Evolutionary conservation across 495 filamentous ascomycete genomes (phyloP), one percentile per base, ranked within the genome.

Genomic region (Aspergillus haitiensis): DNA sequence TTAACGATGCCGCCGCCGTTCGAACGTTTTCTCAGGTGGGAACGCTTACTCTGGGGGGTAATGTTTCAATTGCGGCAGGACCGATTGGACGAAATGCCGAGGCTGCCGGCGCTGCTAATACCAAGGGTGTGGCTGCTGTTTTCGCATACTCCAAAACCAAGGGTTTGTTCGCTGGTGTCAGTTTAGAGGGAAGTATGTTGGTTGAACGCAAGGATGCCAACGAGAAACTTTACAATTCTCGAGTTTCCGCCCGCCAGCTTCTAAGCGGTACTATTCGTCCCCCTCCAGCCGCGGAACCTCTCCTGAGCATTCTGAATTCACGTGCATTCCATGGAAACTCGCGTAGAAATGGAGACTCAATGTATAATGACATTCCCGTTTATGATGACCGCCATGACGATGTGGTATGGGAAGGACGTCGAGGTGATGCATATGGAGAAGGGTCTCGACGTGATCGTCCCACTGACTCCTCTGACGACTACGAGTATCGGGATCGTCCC

Each of bases 91-190:
- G 95, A 56, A 98, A 97, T 75, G 94, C 94, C 11, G 94, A 98
- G 73, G 94, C 94, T 27, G 93, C 93, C 18, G 94, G 95, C 62
- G 95, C 92, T 16, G 94, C 94, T 3, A 96, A 90, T 71, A 81
- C 93, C 21, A 91, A 84, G 74, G 88, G 92, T 61, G 89, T 98
- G 7, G 89, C 93, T 1, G 94, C 90, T 36, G 85, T 98, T 16
- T 98, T 98, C 79, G 89, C 90, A 63, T 98, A 98, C 77, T 90
- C 86, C 59, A 98, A 97, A 76, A 98, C 94, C 32, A 97, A 97
- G 78, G 94, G 94, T 27, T 78, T 98, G 11, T 98, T 98, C 64
- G 94, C 94, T 2, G 94, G 94, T 67, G 93, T 98, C 48, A 93
- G 89, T 63, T 76, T 98, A 61, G 94, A 98, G 73, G 94, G 94